These are phyloP conservation scores for Takashimella tepidaria DNA, from an alignment of 1,284 basidiomycete species.

Conservation along the genomic window DNA sequence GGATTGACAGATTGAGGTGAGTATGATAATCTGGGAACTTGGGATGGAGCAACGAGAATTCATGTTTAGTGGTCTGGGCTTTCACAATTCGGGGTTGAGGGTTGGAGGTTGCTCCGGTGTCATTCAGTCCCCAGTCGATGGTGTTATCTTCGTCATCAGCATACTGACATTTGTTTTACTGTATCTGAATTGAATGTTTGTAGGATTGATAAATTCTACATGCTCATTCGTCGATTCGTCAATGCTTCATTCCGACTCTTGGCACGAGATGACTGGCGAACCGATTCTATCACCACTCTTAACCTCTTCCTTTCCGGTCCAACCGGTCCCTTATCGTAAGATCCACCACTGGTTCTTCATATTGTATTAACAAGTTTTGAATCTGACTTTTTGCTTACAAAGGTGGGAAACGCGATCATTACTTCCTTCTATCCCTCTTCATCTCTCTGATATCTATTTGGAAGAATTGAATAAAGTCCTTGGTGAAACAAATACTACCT, in stretches of 20 bases:
- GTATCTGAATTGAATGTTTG: neutral
- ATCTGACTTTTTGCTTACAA: no score
- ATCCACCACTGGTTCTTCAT: constrained; percentile 3
- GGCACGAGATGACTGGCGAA: constrained; percentile 65
- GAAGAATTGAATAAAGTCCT: constrained; percentile 80
- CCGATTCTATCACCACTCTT: constrained; percentile 56
- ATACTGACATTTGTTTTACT: constrained; percentile 1
- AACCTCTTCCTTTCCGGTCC: constrained; percentile 58
- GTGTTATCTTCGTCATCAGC: no score
- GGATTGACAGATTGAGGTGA: constrained; percentile 82
- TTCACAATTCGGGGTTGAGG: no score
- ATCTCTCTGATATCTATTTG: constrained; percentile 83
- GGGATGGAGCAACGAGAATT: no score
- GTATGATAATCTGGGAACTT: constrained; percentile 10
- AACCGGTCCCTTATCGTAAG: constrained; percentile 74
- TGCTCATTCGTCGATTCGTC: constrained; percentile 84
- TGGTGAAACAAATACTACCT: constrained; percentile 14
- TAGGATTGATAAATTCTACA: constrained; percentile 95
- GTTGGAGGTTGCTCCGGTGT: no score
- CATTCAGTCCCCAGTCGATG: no score
- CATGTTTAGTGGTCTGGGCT: no score
- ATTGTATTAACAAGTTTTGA: neutral
- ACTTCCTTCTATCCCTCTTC: constrained; percentile 73
- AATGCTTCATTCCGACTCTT: constrained; percentile 80
- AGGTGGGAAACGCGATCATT: constrained; percentile 70